Conservation (phyloP, 441 rosid genomes). For the Melastoma candidum region DNA sequence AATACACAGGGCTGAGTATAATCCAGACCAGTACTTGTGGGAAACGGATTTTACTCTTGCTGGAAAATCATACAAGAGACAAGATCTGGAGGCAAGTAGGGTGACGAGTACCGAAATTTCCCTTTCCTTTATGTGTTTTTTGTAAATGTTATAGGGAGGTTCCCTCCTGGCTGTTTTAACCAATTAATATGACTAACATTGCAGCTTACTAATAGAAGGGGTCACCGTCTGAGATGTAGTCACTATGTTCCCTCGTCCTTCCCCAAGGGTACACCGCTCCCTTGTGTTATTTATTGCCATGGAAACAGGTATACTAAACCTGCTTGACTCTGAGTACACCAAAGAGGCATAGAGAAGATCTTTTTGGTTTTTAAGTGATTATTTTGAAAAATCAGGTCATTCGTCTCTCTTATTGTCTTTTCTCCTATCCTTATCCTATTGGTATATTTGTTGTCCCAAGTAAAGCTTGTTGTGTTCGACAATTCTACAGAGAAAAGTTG, state of each 20-base stretch:
- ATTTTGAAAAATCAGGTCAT: no score
- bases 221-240: conserved; percentile 72
- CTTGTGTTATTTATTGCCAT: conserved; percentile 96
- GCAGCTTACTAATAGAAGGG: conserved; percentile 86
- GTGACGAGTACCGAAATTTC: conserved; percentile 11
- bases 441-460: no score
- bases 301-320: conserved; percentile 63
- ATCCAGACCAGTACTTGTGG: conserved; percentile 90
- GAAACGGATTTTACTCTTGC: conserved; percentile 79
- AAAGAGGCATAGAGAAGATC: neutral
- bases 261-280: conserved; percentile 66
- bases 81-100: conserved; percentile 97
- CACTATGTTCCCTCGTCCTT: conserved; percentile 73
- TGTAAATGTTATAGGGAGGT: neutral
- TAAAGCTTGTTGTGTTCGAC: no score
- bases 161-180: conserved; percentile 7
- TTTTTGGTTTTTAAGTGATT: neutral
- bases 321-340: neutral
- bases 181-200: conserved; percentile 11
- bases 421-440: no score
- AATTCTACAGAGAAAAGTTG: no score
- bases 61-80: conserved; percentile 69
- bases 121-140: neutral
- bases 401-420: no score
- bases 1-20: conserved; percentile 71